Base-by-base conservation (phyloP, 139 green algal species). In the Coelastrella sp. region DNA sequence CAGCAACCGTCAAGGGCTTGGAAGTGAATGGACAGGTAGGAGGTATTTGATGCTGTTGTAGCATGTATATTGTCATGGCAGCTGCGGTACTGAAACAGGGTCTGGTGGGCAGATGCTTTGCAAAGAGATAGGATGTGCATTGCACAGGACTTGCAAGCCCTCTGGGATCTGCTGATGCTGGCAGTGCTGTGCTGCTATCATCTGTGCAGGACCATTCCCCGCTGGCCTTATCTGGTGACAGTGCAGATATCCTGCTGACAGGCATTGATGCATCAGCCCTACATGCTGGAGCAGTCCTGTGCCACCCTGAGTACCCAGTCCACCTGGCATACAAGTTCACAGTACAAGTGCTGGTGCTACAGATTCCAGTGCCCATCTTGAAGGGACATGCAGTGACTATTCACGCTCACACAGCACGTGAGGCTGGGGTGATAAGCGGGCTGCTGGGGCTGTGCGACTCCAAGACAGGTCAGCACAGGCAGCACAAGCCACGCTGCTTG, bases 301-400 rank as follows among this genome's bases (percentile, higher is more conserved):
- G 93, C 77, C 92, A 99, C 85, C 94, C 96, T 3, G 94, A 97
- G 56, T 98, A 92, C 79, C 96, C 97, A 3, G 94, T 97, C 7
- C 94, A 93, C 0, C n/a, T 98, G 64, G 97, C 94, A 0, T 90
- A 66, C 13, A 90, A 80, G 65, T 92, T 98, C 57, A 88, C 94
- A 73, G 94, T 93, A 11, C 78, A 90, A 56, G 75, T 99, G 54
- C 87, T 98, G 59, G 95, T 99, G 73, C 95, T 99, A 64, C 95
- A 98, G 19, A 88, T 97, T 19, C 17, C 82, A 0, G 91, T 98
- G 11, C 98, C 97, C 1, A 82, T 99, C n/a, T 90, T 99, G 6
- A 89, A 89, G 60, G 97, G 97, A 8, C 85, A 93, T 78, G 88
- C 94, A 87, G 94, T 96, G 8, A 96, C 93, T 3, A 73, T 98